These are phyloP conservation scores for Silybum marianum DNA, from an alignment of 129 eudicot species.

Conservation along the genomic window DNA sequence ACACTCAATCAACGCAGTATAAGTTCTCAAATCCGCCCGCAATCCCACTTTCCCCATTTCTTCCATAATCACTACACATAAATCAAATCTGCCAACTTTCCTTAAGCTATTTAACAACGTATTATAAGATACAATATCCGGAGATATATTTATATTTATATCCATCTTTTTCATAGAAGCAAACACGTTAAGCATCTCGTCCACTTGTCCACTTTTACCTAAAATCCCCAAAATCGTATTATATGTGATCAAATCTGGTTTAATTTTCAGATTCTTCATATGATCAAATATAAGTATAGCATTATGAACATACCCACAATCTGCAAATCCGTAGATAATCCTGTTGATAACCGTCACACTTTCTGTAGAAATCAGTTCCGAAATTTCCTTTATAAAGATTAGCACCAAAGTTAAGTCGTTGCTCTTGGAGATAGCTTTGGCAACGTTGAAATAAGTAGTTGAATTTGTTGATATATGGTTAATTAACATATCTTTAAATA, in stretches of 20 bases:
- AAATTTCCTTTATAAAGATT: conserved; percentile 56
- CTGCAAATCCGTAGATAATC: conserved; percentile 66
- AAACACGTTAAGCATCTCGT: conserved; percentile 78
- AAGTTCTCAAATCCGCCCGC: conserved; percentile 74
- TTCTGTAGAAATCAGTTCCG: conserved; percentile 44
- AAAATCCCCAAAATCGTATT: conserved; percentile 68
- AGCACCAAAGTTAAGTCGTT: conserved; percentile 45
- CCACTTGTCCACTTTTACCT: conserved; percentile 60
- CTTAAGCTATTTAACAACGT: conserved; percentile 71
- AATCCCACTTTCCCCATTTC: conserved; percentile 66
- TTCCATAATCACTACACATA: conserved; percentile 46
- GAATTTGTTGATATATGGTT: conserved; percentile 41
- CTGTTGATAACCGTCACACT: conserved; percentile 58
- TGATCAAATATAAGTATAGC: conserved; percentile 58
- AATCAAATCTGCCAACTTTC: conserved; percentile 68
- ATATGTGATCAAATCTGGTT: conserved; percentile 77
- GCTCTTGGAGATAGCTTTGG: conserved; percentile 60
- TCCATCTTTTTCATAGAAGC: conserved; percentile 51
- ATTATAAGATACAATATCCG: conserved; percentile 77
- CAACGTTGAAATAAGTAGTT: conserved; percentile 51
- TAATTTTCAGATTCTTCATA: conserved; percentile 43
- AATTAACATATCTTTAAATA: conserved; percentile 58
- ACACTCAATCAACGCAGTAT: conserved; percentile 80
- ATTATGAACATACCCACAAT: conserved; percentile 67
- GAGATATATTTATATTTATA: conserved; percentile 49